Evolutionary conservation across 768 basidiomycete genomes (phyloP), one percentile per base, ranked within the genome.

Genomic region (Mycena albidolilacea): DNA sequence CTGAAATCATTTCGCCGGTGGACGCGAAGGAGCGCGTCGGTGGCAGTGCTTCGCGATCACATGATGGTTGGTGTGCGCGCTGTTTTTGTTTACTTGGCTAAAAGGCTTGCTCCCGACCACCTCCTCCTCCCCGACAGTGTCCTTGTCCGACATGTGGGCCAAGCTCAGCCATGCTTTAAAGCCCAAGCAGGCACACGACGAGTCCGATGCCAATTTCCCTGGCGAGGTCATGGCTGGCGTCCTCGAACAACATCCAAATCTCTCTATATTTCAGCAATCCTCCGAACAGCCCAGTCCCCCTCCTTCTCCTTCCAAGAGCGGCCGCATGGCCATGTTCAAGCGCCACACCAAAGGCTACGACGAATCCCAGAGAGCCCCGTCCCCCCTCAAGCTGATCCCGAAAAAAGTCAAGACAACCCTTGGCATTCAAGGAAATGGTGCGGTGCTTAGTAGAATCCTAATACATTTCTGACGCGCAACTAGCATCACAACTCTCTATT

Each of bases 231-330:
- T 91, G 76, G 79, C 82, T 61, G 85, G 84, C 77, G 87, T 90
- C 39, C 87, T 85, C 70, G 89, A 91, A 78, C 89, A 90, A 67
- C 90, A 91, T 70, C 90, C 89, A 30, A 91, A 90, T 79, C 78
- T 90, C 64, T 91, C 91, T 30, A 82, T 90, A 71, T 90, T 90
- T 72, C 87, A 90, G 70, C 76, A 81, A 55, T 73, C 80, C 50
- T 80, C 83, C 44, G 81, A 83, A 2, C 79, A 77, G 38, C 81
- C 82, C 5, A 84, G 81, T 57, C 87, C 87, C 7, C 89, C 89
- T 1, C 80, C 81, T 37, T 91, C 89, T 0, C 90, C 89, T 2
- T 87, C 89, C 9, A 89, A 83, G 73, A 80, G 58, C 30, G 11
- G 83, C 44, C 84, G 86, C 64, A 81, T 84, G 57, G 82, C 81